Percentiles rank a stretch among this genome's conserved stretches.
Evolutionary conservation across 805 yeast species (phyloP).

Genomic region (Candida ponderosae): DNA sequence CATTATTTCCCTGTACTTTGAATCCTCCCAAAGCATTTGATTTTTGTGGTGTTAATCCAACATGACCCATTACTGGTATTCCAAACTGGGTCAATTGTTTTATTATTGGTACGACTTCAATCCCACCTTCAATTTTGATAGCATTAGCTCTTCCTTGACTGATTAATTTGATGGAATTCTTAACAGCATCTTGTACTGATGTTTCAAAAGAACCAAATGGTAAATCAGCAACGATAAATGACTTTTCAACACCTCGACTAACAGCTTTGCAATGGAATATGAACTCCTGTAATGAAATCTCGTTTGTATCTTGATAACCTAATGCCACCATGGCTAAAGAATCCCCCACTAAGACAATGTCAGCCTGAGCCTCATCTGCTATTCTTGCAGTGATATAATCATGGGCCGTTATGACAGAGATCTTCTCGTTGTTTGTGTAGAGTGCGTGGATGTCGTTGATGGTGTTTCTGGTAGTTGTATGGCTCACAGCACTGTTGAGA

Average conservation of each 20-base stretch:
- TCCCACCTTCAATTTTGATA: conserved; percentile 81
- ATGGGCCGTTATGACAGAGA: conserved; percentile 73
- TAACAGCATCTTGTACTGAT: conserved; percentile 54
- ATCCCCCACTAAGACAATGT: conserved; percentile 79
- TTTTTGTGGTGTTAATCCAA: conserved; percentile 89
- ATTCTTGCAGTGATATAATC: conserved; percentile 71
- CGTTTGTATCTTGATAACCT: conserved; percentile 73
- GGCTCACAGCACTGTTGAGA: background rate
- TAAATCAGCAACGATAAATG: conserved; percentile 74
- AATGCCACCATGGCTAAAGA: conserved; percentile 88
- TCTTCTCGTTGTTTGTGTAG: conserved; percentile 27
- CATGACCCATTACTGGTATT: conserved; percentile 85
- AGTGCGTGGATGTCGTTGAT: conserved; percentile 31
- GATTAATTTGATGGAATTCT: conserved; percentile 47
- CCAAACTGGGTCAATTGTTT: conserved; percentile 55
- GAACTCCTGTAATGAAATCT: conserved; percentile 73
- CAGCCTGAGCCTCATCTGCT: conserved; percentile 61
- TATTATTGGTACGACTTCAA: conserved; percentile 45
- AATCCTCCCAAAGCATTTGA: conserved; percentile 77
- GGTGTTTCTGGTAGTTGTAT: conserved; percentile 14
- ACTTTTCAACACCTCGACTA: conserved; percentile 54
- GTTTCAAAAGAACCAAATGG: conserved; percentile 85
- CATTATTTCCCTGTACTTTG: conserved; percentile 71
- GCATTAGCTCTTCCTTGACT: conserved; percentile 53
- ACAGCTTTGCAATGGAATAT: conserved; percentile 72